Conservation (phyloP, 78 protist species). For the Tieghemostelium lacteum region DNA sequence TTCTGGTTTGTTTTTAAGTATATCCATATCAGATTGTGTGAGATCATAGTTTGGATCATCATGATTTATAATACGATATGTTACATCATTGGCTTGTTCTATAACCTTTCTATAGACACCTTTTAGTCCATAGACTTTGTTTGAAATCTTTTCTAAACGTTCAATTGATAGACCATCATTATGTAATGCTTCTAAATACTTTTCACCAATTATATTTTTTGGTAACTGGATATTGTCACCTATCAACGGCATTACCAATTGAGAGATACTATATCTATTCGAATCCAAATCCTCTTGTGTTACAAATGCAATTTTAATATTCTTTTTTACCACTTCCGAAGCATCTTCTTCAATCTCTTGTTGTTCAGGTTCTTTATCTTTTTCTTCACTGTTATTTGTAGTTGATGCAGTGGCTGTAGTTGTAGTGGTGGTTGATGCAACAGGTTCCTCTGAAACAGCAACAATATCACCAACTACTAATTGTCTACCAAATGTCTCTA, state of each 20-base stretch:
- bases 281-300: slow-evolving; percentile 61
- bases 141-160: slow-evolving; percentile 2
- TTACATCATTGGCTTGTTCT: slow-evolving; percentile 1
- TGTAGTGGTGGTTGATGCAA: background rate
- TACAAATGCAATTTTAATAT: slow-evolving; percentile 30
- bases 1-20: slow-evolving; percentile 16
- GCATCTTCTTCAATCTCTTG: background rate
- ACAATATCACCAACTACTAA: slow-evolving; percentile 81
- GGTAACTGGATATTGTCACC: slow-evolving; percentile 66
- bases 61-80: slow-evolving; percentile 32
- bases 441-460: slow-evolving; percentile 2
- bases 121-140: slow-evolving; percentile 29
- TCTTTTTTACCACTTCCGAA: slow-evolving; percentile 4
- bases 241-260: slow-evolving; percentile 88
- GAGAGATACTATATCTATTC: slow-evolving; percentile 56
- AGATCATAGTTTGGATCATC: slow-evolving; percentile 22
- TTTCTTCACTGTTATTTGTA: background rate
- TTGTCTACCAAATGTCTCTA: slow-evolving; percentile 47
- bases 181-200: slow-evolving; percentile 19
- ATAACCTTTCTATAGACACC: slow-evolving; percentile 71
- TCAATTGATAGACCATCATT: slow-evolving; percentile 2
- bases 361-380: background rate
- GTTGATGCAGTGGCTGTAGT: background rate
- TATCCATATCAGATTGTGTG: slow-evolving; percentile 34
- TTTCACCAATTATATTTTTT: slow-evolving; percentile 32